phyloP scores from a whole-genome alignment of 768 basidiomycete genomes.

The Auricularia cornea region DNA sequence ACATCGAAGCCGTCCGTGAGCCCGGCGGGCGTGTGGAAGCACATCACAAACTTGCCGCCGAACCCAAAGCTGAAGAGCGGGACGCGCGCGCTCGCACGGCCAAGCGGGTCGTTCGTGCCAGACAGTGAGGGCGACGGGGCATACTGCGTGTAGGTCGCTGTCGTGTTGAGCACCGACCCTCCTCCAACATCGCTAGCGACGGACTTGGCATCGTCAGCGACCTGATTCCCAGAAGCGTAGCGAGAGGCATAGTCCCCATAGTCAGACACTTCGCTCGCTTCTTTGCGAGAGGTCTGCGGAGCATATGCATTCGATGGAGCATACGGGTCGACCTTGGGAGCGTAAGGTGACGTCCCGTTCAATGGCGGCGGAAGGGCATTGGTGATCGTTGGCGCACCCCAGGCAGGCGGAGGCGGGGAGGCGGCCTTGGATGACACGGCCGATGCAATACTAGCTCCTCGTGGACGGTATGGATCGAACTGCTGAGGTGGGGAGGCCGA shows the following conservation, averaged over 20 bases:
- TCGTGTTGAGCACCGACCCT: constrained; percentile 13
- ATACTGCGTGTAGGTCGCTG: constrained; percentile 47
- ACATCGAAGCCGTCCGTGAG: constrained; percentile 71
- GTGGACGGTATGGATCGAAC: background rate
- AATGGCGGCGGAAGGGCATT: background rate
- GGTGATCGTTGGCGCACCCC: background rate
- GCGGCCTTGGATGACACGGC: background rate
- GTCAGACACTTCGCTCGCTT: constrained; percentile 9
- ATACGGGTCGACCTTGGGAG: background rate
- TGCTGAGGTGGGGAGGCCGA: background rate
- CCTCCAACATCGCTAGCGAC: background rate
- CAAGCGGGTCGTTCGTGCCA: constrained; percentile 75
- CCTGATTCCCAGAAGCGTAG: background rate
- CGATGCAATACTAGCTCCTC: background rate
- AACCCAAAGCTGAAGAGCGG: constrained; percentile 89
- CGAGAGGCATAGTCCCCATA: constrained; percentile 12
- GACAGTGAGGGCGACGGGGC: constrained; percentile 79
- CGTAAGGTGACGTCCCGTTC: background rate
- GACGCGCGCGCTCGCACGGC: constrained; percentile 59
- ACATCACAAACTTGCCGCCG: constrained; percentile 84
- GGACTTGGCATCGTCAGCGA: background rate
- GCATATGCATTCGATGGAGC: background rate
- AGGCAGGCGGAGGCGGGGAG: background rate
- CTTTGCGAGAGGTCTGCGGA: background rate
- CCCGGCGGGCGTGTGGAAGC: constrained; percentile 67